These are phyloP conservation scores for Suillus lakei DNA, from an alignment of 768 basidiomycete species.

Conservation along the genomic window DNA sequence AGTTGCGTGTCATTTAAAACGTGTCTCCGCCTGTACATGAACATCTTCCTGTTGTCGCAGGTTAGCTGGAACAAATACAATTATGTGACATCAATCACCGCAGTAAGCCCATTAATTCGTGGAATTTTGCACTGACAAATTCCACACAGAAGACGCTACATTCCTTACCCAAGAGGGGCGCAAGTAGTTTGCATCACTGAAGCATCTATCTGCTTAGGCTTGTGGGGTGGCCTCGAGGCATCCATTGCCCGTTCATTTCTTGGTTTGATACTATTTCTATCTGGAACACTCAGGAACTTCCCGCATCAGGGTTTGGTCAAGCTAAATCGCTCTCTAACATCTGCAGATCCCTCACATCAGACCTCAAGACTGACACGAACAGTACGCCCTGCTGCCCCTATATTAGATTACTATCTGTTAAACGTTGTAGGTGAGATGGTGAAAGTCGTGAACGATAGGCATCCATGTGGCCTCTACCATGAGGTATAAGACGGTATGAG, in stretches of 20 bases:
- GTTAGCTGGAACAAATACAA: not conserved
- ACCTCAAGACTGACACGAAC: not conserved
- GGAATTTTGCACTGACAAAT: not conserved
- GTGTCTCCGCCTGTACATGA: not conserved
- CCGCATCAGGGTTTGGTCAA: not conserved
- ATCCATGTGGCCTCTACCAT: constrained; percentile 5
- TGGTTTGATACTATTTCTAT: not conserved
- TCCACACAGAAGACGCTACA: not conserved
- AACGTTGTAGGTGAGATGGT: constrained; percentile 8
- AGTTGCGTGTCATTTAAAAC: not conserved
- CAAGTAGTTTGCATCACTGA: not conserved
- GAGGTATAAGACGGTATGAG: constrained; percentile 5
- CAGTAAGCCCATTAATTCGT: not conserved
- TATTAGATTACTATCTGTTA: not conserved
- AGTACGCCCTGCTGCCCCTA: not conserved
- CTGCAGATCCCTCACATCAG: not conserved
- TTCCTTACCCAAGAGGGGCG: not conserved
- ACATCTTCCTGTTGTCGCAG: no score
- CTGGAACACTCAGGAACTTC: not conserved
- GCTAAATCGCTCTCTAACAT: not conserved
- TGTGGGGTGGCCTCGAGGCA: constrained; percentile 10
- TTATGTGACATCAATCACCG: constrained; percentile 1
- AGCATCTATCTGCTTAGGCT: not conserved
- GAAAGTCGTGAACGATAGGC: not conserved
- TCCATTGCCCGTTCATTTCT: not conserved